phyloP scores from a whole-genome alignment of 495 filamentous ascomycete genomes.

The Podospora pseudopauciseta region DNA sequence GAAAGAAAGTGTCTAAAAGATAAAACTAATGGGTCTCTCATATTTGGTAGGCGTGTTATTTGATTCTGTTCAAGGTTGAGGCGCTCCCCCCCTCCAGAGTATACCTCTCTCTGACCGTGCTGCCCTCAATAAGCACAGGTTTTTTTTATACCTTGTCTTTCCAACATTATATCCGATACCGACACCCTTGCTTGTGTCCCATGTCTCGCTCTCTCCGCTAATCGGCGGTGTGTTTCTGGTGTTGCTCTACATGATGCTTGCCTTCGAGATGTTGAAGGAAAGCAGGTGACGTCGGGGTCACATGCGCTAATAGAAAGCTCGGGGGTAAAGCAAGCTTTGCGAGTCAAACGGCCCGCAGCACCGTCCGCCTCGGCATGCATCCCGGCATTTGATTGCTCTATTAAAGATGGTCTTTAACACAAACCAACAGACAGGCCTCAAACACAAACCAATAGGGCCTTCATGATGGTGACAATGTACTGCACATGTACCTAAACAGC shows the following conservation, averaged over 20 bases:
- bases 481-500: no score
- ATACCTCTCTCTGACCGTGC: neutral
- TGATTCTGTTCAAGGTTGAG: neutral
- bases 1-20: neutral
- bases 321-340: conserved; percentile 13
- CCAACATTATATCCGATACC: neutral
- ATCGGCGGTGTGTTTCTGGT: neutral
- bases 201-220: neutral
- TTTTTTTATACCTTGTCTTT: neutral
- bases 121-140: neutral
- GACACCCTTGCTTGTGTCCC: neutral
- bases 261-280: neutral
- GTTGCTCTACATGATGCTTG: neutral
- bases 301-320: conserved; percentile 6
- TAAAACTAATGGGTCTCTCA: no score
- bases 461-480: no score
- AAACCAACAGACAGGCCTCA: no score
- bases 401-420: no score
- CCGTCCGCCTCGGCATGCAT: conserved; percentile 4
- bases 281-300: conserved; percentile 11
- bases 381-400: neutral
- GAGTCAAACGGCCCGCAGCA: neutral
- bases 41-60: neutral
- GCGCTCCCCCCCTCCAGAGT: neutral
- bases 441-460: no score